A percentile compares a stretch with the other conserved stretches of the same genome.
Evolutionary conservation across 2,329 filamentous ascomycete genomes (phyloP).

Genomic region (Verticillium zaregamsianum): DNA sequence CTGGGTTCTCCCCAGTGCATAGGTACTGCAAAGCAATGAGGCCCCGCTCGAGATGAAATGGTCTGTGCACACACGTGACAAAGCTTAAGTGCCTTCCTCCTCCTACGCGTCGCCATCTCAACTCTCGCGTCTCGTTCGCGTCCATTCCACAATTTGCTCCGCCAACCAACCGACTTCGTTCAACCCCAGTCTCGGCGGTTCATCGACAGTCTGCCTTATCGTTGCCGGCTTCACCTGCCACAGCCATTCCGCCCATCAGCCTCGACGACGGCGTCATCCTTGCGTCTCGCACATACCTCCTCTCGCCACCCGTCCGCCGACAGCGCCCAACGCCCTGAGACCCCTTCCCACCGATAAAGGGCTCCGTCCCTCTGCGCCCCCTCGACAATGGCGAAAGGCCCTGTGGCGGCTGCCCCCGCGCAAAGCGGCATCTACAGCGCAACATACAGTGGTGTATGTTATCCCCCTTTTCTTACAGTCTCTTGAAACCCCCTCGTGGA

Average conservation of each 20-base stretch:
- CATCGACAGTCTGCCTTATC: not conserved
- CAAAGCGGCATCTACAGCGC: constrained; percentile 58
- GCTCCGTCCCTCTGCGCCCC: constrained; percentile 9
- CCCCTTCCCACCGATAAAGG: not conserved
- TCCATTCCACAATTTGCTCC: constrained; percentile 4
- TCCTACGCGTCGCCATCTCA: not conserved
- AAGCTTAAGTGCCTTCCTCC: not conserved
- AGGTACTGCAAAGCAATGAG: too few relatives aligned
- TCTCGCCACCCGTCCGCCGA: not conserved
- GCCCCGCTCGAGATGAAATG: not conserved
- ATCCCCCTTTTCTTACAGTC: not conserved
- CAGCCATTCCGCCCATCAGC: not conserved
- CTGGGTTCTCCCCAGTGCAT: too few relatives aligned
- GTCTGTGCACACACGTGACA: not conserved
- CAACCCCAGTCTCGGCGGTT: not conserved
- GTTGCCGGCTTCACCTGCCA: not conserved
- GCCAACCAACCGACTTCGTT: not conserved
- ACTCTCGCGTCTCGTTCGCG: not conserved
- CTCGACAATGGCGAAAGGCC: constrained; percentile 42
- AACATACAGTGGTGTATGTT: constrained; percentile 64
- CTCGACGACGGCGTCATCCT: not conserved
- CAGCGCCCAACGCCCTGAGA: not conserved
- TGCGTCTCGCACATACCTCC: not conserved
- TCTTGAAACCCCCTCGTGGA: not conserved
- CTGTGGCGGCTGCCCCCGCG: constrained; percentile 20